Percentiles rank a stretch among this genome's conserved stretches.
These are phyloP conservation scores for Diaporthe sp. DNA, from an alignment of 2,329 filamentous ascomycete species.

Conservation along the genomic window DNA sequence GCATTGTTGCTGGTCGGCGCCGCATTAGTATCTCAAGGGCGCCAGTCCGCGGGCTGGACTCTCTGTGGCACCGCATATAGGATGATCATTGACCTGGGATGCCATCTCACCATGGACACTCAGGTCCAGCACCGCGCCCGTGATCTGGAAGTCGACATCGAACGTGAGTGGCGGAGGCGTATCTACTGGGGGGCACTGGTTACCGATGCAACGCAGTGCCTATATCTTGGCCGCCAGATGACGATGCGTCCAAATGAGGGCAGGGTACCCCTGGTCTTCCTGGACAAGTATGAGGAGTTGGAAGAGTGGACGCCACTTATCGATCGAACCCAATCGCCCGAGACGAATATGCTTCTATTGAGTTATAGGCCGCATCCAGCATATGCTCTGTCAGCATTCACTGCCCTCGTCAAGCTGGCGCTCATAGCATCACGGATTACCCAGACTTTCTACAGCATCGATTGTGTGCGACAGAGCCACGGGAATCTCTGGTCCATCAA, in stretches of 20 bases:
- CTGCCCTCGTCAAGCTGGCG: not conserved
- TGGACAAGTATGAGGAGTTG: constrained; percentile 1
- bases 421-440: not conserved
- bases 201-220: constrained; percentile 5
- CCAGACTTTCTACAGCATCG: not conserved
- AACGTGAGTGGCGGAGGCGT: not conserved
- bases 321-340: not conserved
- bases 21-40: not conserved
- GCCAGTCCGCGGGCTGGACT: not conserved
- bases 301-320: not conserved
- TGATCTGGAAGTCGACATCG: not conserved
- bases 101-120: not conserved
- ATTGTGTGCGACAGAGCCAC: not conserved
- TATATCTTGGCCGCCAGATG: not conserved
- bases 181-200: not conserved
- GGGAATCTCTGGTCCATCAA: not conserved
- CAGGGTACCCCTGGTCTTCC: not conserved
- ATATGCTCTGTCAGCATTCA: not conserved
- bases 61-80: not conserved
- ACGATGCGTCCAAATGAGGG: not conserved
- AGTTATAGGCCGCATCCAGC: not conserved
- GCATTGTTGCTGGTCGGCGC: not conserved
- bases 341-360: not conserved
- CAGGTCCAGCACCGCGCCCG: not conserved
- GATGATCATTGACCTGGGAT: constrained; percentile 3